Evolutionary conservation across 306 rosid genomes (phyloP), one percentile per base, ranked within the genome.

Genomic region (Spatholobus suberectus): DNA sequence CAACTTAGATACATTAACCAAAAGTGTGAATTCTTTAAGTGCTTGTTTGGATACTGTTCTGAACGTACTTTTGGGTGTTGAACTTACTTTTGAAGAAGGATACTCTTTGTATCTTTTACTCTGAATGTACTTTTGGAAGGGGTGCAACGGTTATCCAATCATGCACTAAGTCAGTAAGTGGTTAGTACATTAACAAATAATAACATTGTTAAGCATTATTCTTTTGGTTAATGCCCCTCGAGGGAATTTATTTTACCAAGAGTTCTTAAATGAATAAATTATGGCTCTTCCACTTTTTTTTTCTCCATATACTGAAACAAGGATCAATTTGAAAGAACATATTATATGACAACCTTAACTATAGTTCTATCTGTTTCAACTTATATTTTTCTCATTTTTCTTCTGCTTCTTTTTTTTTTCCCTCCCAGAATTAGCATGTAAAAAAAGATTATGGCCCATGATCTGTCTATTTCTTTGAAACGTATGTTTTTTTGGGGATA

Each of bases 1-100:
- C 38, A 77, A 34, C 62, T 43, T 58, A 32, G 37, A 83, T 58
- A 8, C 67, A 70, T 59, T 14, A 69, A 69, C 73, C 24, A 24
- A 44, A 34, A 15, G 77, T 7, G 15, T 61, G 37, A 54, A 12
- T 26, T 59, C 46, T 37, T 81, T 17, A 47, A n/a, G n/a, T n/a
- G n/a, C n/a, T n/a, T n/a, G n/a, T n/a, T n/a, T n/a, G n/a, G n/a
- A n/a, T n/a, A n/a, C n/a, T n/a, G n/a, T n/a, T n/a, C n/a, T n/a
- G n/a, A n/a, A n/a, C n/a, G n/a, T n/a, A n/a, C n/a, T n/a, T n/a
- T n/a, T n/a, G n/a, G n/a, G n/a, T n/a, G n/a, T n/a, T n/a, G n/a
- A n/a, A n/a, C n/a, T n/a, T n/a, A n/a, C n/a, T n/a, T n/a, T n/a
- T n/a, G n/a, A n/a, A n/a, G n/a, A n/a, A n/a, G n/a, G n/a, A n/a